Conservation (phyloP, 2,329 filamentous ascomycete genomes). For the Ophiostoma tasmaniense region DNA sequence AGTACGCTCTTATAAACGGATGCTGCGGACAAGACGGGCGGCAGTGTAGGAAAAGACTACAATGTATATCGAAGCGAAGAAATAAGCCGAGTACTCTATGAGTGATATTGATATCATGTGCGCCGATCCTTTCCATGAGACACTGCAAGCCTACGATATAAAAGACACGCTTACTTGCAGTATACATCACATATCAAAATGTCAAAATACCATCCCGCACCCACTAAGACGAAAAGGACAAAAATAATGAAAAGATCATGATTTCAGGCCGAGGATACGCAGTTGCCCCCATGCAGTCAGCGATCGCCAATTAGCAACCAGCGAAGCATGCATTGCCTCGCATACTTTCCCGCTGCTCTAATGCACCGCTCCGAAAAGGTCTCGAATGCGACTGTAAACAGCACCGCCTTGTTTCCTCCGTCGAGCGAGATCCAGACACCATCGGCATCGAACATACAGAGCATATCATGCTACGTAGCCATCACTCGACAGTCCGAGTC, state of each 20-base stretch:
- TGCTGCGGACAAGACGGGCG: background rate
- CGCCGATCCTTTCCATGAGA: too few relatives aligned
- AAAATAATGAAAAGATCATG: conserved; percentile 1
- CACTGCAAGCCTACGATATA: too few relatives aligned
- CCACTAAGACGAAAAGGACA: background rate
- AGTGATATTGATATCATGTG: too few relatives aligned
- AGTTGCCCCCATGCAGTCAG: background rate
- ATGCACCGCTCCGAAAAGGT: background rate
- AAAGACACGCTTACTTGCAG: too few relatives aligned
- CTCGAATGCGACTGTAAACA: background rate
- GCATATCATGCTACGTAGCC: background rate
- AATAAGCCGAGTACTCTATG: too few relatives aligned
- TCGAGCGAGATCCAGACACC: background rate
- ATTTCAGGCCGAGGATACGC: background rate
- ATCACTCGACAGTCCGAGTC: background rate
- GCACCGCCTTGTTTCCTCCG: background rate
- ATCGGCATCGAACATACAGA: background rate
- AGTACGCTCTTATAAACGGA: background rate
- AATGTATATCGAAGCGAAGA: too few relatives aligned
- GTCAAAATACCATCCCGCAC: background rate
- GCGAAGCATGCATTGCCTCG: background rate
- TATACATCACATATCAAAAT: background rate
- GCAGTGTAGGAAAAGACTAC: background rate
- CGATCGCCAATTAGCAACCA: background rate
- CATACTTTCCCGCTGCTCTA: background rate